Base-by-base conservation (phyloP, 2,329 filamentous ascomycete genomes). In the Colletotrichum salicis region DNA sequence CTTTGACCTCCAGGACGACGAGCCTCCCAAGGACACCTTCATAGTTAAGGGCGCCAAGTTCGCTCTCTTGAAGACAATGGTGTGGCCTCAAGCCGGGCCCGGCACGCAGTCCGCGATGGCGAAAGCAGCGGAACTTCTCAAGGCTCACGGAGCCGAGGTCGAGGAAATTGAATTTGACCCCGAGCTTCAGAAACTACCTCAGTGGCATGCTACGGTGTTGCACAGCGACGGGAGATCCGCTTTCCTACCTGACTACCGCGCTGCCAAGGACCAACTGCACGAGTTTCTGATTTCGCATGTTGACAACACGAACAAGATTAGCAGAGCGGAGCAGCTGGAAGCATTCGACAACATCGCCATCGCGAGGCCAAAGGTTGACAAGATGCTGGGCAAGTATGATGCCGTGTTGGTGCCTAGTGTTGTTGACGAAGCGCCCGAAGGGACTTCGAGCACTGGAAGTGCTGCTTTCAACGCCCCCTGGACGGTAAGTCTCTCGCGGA, bases 351-450 rank as follows among this genome's bases (percentile, higher is more conserved):
- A 80, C 0, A 83, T 86, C 12, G 86, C 87, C 0, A 80, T 81
- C 0, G 79, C 88, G 19, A 77, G 89, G 52, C 88, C 88, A 0
- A 80, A 83, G 12, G 83, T 87, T 1, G 88, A 91, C 75, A 78
- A 78, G 2, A 82, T 91, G 35, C 81, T 85, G 0, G 76, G 77
- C 0, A 78, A 78, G 12, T 91, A 88, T 64, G 85, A 84, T 24
- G 88, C 86, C 0, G 82, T 91, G 0, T 70, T 92, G n/a, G 86
- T 85, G 0, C 89, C 89, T 0, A 90, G 88, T 70, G 87, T 86
- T 0, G 77, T 84, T 0, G 89, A 90, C 70, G 89, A 90, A 74
- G 89, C 89, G 0, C 88, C 89, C 0, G 67, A 84, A 1, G 90
- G 90, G 0, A 61, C 78, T 0, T 82, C 82, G 5, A 84, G 78